Evolutionary conservation across 1,284 basidiomycete genomes (phyloP).

Genomic region (Malassezia equina): DNA sequence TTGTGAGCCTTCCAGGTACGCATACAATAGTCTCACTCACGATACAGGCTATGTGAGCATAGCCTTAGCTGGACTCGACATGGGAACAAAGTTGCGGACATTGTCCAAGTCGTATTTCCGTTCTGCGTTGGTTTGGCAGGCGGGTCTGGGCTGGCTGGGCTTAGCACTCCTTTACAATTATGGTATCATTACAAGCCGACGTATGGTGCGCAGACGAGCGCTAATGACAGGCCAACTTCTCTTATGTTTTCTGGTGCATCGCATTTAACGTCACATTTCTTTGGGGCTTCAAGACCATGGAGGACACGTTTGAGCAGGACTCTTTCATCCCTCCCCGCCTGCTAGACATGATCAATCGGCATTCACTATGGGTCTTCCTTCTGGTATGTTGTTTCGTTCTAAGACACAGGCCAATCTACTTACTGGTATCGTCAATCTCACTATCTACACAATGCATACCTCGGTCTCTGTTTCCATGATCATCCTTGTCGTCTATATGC

Average conservation of each 20-base stretch:
- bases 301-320: slow-evolving; percentile 30
- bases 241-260: slow-evolving; percentile 78
- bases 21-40: neutral
- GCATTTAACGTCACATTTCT: slow-evolving; percentile 84
- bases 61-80: slow-evolving; percentile 72
- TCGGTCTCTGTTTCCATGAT: slow-evolving; percentile 56
- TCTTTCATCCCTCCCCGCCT: slow-evolving; percentile 46
- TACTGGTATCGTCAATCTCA: slow-evolving; percentile 76
- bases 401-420: slow-evolving; percentile 61
- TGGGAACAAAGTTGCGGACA: slow-evolving; percentile 55
- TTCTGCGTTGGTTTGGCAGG: slow-evolving; percentile 18
- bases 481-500: slow-evolving; percentile 59
- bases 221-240: slow-evolving; percentile 55
- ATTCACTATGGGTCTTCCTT: slow-evolving; percentile 70
- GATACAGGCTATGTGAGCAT: slow-evolving; percentile 73
- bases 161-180: slow-evolving; percentile 71
- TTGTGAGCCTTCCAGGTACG: slow-evolving; percentile 65
- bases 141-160: slow-evolving; percentile 51
- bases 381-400: slow-evolving; percentile 54
- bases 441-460: slow-evolving; percentile 71
- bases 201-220: slow-evolving; percentile 12
- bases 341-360: slow-evolving; percentile 70
- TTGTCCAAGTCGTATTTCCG: slow-evolving; percentile 32
- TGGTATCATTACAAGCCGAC: slow-evolving; percentile 50
- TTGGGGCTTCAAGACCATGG: slow-evolving; percentile 64